phyloP scores from a whole-genome alignment of 2,329 filamentous ascomycete genomes.

The Stagonosporopsis chrysanthemi region DNA sequence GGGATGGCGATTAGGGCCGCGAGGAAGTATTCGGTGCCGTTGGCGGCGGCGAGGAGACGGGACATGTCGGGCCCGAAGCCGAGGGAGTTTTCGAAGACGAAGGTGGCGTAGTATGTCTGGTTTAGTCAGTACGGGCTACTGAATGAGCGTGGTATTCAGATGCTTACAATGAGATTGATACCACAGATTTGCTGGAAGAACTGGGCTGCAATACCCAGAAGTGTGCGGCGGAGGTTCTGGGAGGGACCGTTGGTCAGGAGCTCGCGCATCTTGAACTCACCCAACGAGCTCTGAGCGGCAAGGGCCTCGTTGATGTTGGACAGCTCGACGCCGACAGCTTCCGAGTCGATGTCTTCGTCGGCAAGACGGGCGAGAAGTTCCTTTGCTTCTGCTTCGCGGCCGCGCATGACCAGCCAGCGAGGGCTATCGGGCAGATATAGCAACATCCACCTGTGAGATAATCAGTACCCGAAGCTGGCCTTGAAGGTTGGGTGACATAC shows the following conservation, averaged over 20 bases:
- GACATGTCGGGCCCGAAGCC: slow-evolving; percentile 44
- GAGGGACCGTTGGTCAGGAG: slow-evolving; percentile 40
- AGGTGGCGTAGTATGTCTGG: slow-evolving; percentile 52
- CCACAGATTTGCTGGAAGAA: slow-evolving; percentile 54
- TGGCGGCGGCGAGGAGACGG: slow-evolving; percentile 50
- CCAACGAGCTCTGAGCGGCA: slow-evolving; percentile 49
- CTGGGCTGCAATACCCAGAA: slow-evolving; percentile 53
- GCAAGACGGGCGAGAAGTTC: slow-evolving; percentile 46
- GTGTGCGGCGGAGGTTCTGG: slow-evolving; percentile 54
- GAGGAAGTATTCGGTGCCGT: slow-evolving; percentile 52
- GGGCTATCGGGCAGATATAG: slow-evolving; percentile 54
- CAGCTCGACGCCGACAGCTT: slow-evolving; percentile 44
- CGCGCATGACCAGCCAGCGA: slow-evolving; percentile 62
- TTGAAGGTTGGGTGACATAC: neutral
- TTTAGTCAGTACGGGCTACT: neutral
- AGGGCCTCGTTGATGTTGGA: slow-evolving; percentile 45
- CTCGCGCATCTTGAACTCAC: slow-evolving; percentile 62
- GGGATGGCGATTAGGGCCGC: slow-evolving; percentile 51
- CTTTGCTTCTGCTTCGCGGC: slow-evolving; percentile 54
- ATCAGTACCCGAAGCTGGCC: neutral
- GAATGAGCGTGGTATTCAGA: neutral
- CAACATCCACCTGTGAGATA: slow-evolving; percentile 48
- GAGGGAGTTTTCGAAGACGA: slow-evolving; percentile 53
- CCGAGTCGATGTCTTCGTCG: slow-evolving; percentile 48
- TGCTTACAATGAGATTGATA: slow-evolving; percentile 43